Conservation (phyloP, 768 basidiomycete genomes). For the Suillus clintonianus region DNA sequence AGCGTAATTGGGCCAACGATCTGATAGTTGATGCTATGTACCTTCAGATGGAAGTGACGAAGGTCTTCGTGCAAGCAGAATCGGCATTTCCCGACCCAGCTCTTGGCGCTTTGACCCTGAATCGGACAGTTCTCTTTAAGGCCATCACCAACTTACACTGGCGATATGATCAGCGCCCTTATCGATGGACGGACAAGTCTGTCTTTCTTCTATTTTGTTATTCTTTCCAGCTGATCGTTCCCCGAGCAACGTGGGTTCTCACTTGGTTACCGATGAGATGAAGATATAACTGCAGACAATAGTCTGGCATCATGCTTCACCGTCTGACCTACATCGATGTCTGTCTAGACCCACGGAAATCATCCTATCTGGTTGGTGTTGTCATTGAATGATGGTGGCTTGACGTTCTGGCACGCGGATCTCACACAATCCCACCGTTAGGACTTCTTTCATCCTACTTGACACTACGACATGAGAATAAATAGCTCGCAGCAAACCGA, state of each 20-base stretch:
- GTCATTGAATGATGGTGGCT: too few species aligned
- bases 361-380: too few species aligned
- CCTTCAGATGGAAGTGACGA: neutral
- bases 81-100: neutral
- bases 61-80: neutral
- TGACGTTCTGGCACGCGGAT: too few species aligned
- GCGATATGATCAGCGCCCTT: neutral
- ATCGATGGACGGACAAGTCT: neutral
- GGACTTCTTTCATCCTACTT: too few species aligned
- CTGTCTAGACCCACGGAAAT: too few species aligned
- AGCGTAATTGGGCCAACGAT: neutral
- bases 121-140: neutral
- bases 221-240: neutral
- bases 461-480: conserved; percentile 75
- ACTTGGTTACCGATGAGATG: too few species aligned
- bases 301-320: too few species aligned
- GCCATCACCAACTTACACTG: neutral
- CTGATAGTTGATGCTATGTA: neutral
- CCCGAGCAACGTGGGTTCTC: too few species aligned
- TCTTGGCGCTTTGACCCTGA: neutral
- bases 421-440: too few species aligned
- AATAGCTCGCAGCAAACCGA: conserved; percentile 64
- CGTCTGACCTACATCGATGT: too few species aligned
- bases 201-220: neutral
- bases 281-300: too few species aligned